Evolutionary conservation across 2,329 filamentous ascomycete genomes (phyloP), one percentile per base, ranked within the genome.

Genomic region (Talaromyces sp.): DNA sequence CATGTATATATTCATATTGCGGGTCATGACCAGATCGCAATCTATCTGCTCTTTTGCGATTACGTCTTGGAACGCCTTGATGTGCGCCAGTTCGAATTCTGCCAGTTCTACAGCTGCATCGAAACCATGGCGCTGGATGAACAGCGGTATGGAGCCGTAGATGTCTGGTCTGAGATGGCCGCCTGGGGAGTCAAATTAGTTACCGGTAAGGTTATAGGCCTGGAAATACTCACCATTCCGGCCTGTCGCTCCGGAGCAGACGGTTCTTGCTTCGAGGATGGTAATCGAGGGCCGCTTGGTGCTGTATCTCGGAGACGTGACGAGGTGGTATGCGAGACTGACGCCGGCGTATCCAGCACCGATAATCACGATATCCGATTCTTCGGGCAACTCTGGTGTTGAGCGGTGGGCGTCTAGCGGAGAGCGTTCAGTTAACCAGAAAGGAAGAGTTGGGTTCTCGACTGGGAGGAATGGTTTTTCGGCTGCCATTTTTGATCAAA

Each of bases 261-360:
- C 25, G 55, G 49, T 11, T 51, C 61, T 27, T 64, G 61, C 44
- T 67, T 73, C 60, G 25, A 62, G 60, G 28, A 62, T 36, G 17
- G 57, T 62, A 25, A 62, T 56, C 25, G 52, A 53, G 6, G 59
- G 60, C 30, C 17, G 1, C 28, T 2, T 7, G 27, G 15, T 25
- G 25, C 19, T 42, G 52, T 55, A 22, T 39, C 27, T 9, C 15
- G 25, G 0, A 49, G 44, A 59, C 15, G 25, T 70, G 13, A 76
- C 62, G 5, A 79, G 72, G 62, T 83, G 76, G 52, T 80, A 80
- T 0, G 76, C 77, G 4, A 77, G 74, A 1, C 75, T 73, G 0
- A 76, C 74, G 2, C 81, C 81, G 4, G 80, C 72, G 59, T 77
- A 81, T 0, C 81, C 81, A 15, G 78, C 76, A 0, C 81, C 81